Conservation (phyloP, 371 early-diverging fungal species). For the Mucor lusitanicus region DNA sequence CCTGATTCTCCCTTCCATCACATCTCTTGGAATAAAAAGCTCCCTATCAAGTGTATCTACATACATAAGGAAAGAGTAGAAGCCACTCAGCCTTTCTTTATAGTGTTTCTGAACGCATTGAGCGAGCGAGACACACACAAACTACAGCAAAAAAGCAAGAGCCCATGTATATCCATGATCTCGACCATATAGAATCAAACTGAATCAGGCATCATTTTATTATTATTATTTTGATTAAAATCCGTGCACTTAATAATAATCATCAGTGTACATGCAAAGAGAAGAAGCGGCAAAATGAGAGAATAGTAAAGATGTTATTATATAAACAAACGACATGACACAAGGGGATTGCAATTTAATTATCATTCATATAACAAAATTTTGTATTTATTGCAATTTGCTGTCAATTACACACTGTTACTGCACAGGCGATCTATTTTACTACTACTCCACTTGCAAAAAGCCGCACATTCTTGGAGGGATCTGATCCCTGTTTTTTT, state of each 20-base stretch:
- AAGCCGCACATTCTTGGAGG: neutral
- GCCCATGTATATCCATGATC: neutral
- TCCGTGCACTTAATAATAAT: neutral
- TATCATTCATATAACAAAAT: neutral
- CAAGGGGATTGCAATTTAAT: neutral
- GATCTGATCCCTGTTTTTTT: neutral
- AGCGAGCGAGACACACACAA: no score
- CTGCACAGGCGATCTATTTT: neutral
- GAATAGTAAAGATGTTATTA: neutral
- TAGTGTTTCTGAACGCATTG: neutral
- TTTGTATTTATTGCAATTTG: slow-evolving; percentile 1
- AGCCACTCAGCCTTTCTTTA: neutral
- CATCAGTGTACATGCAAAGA: neutral
- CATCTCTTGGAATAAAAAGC: neutral
- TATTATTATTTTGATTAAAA: neutral
- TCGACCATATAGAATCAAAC: neutral
- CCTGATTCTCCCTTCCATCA: neutral
- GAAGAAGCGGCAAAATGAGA: neutral
- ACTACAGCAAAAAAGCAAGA: neutral
- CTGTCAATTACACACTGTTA: slow-evolving; percentile 1
- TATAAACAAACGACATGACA: neutral
- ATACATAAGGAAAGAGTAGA: neutral
- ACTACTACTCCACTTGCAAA: neutral
- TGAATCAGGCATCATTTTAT: neutral
- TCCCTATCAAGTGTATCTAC: neutral